Evolutionary conservation across 169 alveolate species (phyloP).

Genomic region (Plasmodium chabaudi): DNA sequence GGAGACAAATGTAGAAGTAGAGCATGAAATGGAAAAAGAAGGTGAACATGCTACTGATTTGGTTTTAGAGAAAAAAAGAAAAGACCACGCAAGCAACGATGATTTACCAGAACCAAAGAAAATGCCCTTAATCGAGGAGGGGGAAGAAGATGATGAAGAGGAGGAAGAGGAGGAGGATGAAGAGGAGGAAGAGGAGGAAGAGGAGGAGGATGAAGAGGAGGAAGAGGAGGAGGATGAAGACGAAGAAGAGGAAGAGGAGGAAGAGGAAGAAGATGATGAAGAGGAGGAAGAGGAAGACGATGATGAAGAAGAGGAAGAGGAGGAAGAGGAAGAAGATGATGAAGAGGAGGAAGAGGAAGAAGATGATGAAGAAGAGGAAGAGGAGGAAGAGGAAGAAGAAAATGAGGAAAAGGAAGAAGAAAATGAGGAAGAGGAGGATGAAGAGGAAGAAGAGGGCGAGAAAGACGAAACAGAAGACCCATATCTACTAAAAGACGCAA

Average conservation of each 20-base stretch:
- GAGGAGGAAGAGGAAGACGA: constrained; percentile 16
- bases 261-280: background rate
- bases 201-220: constrained; percentile 26
- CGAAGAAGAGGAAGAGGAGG: constrained; percentile 1
- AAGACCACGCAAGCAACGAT: no score
- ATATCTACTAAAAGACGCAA: constrained; percentile 88
- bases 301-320: background rate
- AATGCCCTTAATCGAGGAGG: background rate
- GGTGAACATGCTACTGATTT: background rate
- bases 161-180: background rate
- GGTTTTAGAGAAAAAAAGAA: no score
- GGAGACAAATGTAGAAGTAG: no score
- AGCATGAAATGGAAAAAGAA: background rate
- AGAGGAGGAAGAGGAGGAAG: background rate
- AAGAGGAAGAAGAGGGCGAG: background rate
- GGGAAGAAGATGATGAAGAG: background rate
- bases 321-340: constrained; percentile 1
- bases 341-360: constrained; percentile 22
- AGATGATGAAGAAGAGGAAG: background rate
- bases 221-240: constrained; percentile 11
- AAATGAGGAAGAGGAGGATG: background rate
- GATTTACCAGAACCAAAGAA: no score
- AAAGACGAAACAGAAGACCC: constrained; percentile 84
- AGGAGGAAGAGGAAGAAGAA: background rate
- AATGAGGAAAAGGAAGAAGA: background rate